Percentiles rank a stretch among this genome's conserved stretches.
These are phyloP conservation scores for Maudiozyma barnettii DNA, from an alignment of 805 yeast species.

Conservation along the genomic window DNA sequence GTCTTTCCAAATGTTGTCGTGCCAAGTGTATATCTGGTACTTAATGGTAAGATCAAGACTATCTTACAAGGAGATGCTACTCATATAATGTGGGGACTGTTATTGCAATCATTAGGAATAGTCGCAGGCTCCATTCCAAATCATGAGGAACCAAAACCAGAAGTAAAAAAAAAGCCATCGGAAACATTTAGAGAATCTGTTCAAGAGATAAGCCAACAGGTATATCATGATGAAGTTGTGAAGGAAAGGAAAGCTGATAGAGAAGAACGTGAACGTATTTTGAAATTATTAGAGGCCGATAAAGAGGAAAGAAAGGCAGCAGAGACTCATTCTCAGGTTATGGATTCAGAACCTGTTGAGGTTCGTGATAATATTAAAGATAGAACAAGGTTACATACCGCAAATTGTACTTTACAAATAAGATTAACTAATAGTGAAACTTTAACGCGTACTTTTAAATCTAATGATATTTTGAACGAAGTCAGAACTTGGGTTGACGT, in stretches of 20 bases:
- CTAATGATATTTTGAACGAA: slow-evolving; percentile 38
- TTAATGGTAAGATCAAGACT: slow-evolving; percentile 38
- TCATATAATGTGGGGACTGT: slow-evolving; percentile 3
- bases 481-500: slow-evolving; percentile 56
- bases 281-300: slow-evolving; percentile 33
- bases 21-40: slow-evolving; percentile 53
- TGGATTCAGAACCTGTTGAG: not conserved
- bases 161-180: not conserved
- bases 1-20: slow-evolving; percentile 42
- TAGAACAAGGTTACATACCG: slow-evolving; percentile 15
- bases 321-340: not conserved
- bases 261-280: slow-evolving; percentile 48
- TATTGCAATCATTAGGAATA: slow-evolving; percentile 7
- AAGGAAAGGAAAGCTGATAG: slow-evolving; percentile 26
- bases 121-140: no score
- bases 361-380: slow-evolving; percentile 25
- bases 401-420: slow-evolving; percentile 41
- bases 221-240: slow-evolving; percentile 26
- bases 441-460: slow-evolving; percentile 40
- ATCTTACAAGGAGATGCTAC: slow-evolving; percentile 30
- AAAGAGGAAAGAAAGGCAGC: slow-evolving; percentile 12
- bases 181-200: slow-evolving; percentile 15
- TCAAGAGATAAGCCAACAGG: slow-evolving; percentile 19
- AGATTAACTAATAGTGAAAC: slow-evolving; percentile 61
- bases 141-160: not conserved